phyloP scores from a whole-genome alignment of 805 yeast genomes.

The Candida ascalaphidarum region DNA sequence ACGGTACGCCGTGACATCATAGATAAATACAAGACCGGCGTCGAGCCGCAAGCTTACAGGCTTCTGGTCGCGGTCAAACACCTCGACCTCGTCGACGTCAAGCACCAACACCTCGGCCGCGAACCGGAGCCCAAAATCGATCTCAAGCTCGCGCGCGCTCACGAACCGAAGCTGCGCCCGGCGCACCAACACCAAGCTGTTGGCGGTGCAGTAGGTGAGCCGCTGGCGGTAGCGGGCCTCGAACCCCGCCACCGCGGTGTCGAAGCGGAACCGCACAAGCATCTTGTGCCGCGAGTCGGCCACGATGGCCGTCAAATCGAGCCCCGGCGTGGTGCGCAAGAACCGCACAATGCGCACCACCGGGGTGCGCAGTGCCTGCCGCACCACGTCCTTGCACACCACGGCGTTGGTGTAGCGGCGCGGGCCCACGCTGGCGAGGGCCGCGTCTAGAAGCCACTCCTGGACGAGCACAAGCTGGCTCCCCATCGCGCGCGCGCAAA shows the following conservation, averaged over 20 bases:
- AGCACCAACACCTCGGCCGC: slow-evolving; percentile 13
- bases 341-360: slow-evolving; percentile 19
- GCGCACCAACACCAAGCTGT: slow-evolving; percentile 17
- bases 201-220: slow-evolving; percentile 22
- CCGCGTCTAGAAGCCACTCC: slow-evolving; percentile 13
- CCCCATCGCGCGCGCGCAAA: no score
- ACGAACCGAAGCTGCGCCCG: slow-evolving; percentile 19
- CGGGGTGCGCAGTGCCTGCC: slow-evolving; percentile 10
- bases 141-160: not conserved
- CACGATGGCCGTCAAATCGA: slow-evolving; percentile 20
- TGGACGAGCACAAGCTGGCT: slow-evolving; percentile 15
- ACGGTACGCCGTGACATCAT: slow-evolving; percentile 12
- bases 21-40: slow-evolving; percentile 13
- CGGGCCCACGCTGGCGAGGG: slow-evolving; percentile 2
- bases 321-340: slow-evolving; percentile 10
- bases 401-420: slow-evolving; percentile 5
- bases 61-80: slow-evolving; percentile 25
- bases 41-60: slow-evolving; percentile 11
- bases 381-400: slow-evolving; percentile 10
- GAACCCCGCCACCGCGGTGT: slow-evolving; percentile 16
- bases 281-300: slow-evolving; percentile 24
- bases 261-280: slow-evolving; percentile 18
- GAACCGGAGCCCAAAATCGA: slow-evolving; percentile 1
- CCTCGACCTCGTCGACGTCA: slow-evolving; percentile 19
- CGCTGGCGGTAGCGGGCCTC: slow-evolving; percentile 23